Evolutionary conservation across 257 asterid species (phyloP), one percentile per base, ranked within the genome.

Genomic region (Solanum verrucosum): DNA sequence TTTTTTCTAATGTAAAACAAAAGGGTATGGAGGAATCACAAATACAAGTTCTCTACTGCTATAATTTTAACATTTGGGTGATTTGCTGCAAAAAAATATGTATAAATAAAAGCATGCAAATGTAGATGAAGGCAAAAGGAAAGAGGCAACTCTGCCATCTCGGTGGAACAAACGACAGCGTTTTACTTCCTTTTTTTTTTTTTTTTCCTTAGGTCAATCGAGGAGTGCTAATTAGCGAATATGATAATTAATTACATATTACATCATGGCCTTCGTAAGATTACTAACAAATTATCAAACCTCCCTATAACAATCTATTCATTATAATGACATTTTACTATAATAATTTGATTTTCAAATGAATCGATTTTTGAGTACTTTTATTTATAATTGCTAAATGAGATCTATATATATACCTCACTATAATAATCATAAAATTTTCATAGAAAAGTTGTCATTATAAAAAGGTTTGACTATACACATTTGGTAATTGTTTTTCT

Each of bases 281-380:
- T n/a, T 27, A 0, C 63, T 18, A 56, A 56, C 63, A 56, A 56
- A 56, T 56, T 56, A 18, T 56, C 0, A 18, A 56, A 52, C 63
- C 23, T 16, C 23, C 9, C 1, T 16, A 0, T 49, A 6, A 52
- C 52, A 0, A 52, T 52, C 3, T 5, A 52, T 52, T 52, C 8
- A 0, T 16, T 52, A 52, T 52, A 52, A 16, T 5, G 9, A 2
- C 9, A 52, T 52, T 16, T 52, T 52, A 0, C 9, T 52, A 49
- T 5, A 5, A 52, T 52, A 0, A 0, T 49, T 49, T 49, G 1
- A 52, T 52, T 52, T 52, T 16, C 60, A 16, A 16, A 5, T 0
- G 23, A 0, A 16, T 52, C 0, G 0, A 52, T 5, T 49, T 49
- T 49, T 49, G 1, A 0, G 0, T 49, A 15, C 8, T 46, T 46